Evolutionary conservation across 2,329 filamentous ascomycete genomes (phyloP).

Genomic region (Fusarium austroafricanum): DNA sequence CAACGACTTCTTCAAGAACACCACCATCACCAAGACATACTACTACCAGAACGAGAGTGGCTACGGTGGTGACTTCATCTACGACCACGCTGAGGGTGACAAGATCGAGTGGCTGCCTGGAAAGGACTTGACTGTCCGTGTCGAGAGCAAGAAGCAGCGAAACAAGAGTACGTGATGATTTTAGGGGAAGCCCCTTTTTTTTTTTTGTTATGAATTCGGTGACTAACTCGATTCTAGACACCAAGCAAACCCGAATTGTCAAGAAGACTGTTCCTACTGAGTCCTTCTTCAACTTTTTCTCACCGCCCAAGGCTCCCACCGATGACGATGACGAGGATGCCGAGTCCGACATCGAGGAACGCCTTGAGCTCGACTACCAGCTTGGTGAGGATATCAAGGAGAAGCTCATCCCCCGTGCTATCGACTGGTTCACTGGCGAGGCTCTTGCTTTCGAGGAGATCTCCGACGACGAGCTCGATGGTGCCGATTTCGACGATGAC

Average conservation of each 20-base stretch:
- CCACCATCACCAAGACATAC: constrained; percentile 97
- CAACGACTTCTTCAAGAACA: constrained; percentile 98
- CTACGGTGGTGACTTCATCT: constrained; percentile 99
- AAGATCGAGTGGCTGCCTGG: constrained; percentile 97
- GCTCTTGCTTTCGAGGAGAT: constrained; percentile 96
- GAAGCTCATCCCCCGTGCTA: constrained; percentile 97
- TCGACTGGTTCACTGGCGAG: constrained; percentile 99
- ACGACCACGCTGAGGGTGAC: constrained; percentile 97
- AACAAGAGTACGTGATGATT: constrained; percentile 85
- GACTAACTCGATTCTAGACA: constrained; percentile 70
- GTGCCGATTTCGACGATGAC: constrained; percentile 86
- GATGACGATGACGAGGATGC: constrained; percentile 79
- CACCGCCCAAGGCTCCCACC: constrained; percentile 86
- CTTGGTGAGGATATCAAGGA: constrained; percentile 99
- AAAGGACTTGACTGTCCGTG: constrained; percentile 91
- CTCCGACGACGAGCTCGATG: constrained; percentile 83
- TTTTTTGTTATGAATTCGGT: background rate
- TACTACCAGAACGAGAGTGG: constrained; percentile 99
- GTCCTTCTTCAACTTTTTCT: constrained; percentile 99
- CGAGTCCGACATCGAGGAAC: constrained; percentile 93
- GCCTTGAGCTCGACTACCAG: constrained; percentile 97
- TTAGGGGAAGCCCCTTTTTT: background rate
- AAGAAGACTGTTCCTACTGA: constrained; percentile 99
- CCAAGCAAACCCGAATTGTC: constrained; percentile 98
- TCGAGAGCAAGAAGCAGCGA: constrained; percentile 99